Percentiles rank a stretch among this genome's conserved stretches.
Conservation (phyloP, 371 early-diverging fungal genomes). For the Rhizopus microsporus region DNA sequence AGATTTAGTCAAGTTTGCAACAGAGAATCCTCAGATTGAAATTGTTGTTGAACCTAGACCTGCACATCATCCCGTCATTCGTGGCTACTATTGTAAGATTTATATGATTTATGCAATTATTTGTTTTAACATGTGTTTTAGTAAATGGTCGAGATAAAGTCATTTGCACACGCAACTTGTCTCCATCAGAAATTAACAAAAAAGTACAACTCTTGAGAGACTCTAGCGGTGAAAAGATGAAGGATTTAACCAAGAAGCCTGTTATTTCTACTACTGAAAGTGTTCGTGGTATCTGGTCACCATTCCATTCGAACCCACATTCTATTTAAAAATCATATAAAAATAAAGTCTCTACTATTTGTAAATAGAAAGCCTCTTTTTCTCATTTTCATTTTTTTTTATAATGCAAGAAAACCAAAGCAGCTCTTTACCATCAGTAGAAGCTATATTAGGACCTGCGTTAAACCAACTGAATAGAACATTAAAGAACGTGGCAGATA, state of each 20-base stretch:
- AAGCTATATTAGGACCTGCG: neutral
- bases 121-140: slow-evolving; percentile 17
- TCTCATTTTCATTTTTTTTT: neutral
- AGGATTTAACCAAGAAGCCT: slow-evolving; percentile 67
- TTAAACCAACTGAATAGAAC: neutral
- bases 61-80: slow-evolving; percentile 74
- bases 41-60: slow-evolving; percentile 79
- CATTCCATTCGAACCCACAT: slow-evolving; percentile 76
- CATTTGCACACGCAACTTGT: slow-evolving; percentile 70
- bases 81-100: slow-evolving; percentile 72
- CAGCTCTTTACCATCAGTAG: neutral
- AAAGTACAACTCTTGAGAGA: slow-evolving; percentile 68
- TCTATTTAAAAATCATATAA: slow-evolving; percentile 47
- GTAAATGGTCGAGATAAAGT: slow-evolving; percentile 77
- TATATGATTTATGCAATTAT: neutral
- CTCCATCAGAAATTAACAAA: slow-evolving; percentile 60
- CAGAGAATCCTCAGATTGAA: slow-evolving; percentile 79
- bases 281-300: slow-evolving; percentile 89
- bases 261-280: slow-evolving; percentile 80
- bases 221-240: slow-evolving; percentile 67
- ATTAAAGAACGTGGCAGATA: slow-evolving; percentile 11
- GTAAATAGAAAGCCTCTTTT: neutral
- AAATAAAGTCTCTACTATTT: neutral
- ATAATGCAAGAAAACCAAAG: neutral
- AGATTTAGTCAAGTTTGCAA: slow-evolving; percentile 67